A percentile compares a stretch with the other conserved stretches of the same genome.
These are phyloP conservation scores for Pythium scleroteichum DNA, from an alignment of 352 stramenopile species.

Conservation along the genomic window DNA sequence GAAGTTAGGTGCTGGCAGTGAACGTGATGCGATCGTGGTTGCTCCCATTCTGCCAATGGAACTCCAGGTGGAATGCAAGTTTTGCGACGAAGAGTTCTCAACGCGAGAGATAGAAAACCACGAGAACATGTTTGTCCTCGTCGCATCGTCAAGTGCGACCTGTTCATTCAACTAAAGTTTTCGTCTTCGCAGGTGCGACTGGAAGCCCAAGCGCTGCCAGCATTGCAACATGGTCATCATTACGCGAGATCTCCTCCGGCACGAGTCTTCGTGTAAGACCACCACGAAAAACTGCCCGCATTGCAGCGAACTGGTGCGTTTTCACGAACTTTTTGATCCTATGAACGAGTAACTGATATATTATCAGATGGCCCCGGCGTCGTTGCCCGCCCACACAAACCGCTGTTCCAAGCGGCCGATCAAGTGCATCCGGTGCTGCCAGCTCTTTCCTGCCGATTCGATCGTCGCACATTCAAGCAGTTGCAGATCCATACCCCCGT, in stretches of 20 bases:
- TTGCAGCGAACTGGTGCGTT: conserved; percentile 60
- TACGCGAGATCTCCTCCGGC: conserved; percentile 52
- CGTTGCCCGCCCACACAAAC: conserved; percentile 45
- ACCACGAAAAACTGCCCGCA: conserved; percentile 63
- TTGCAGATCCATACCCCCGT: conserved; percentile 55
- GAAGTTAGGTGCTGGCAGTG: no score
- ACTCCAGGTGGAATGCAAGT: conserved; percentile 66
- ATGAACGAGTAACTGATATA: no score
- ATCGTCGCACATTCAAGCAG: conserved; percentile 74
- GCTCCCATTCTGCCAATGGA: no score
- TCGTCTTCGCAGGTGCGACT: conserved; percentile 65
- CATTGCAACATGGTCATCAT: conserved; percentile 87
- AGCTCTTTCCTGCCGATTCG: conserved; percentile 70
- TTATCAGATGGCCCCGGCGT: conserved; percentile 51
- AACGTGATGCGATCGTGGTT: no score
- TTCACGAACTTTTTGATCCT: no score
- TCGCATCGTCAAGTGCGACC: not conserved
- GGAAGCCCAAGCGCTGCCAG: conserved; percentile 75
- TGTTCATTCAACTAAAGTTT: not conserved
- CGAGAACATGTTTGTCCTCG: conserved; percentile 50
- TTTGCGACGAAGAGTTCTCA: conserved; percentile 76
- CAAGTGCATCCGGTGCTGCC: conserved; percentile 82
- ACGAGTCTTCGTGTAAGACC: conserved; percentile 71
- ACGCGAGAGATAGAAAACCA: conserved; percentile 54
- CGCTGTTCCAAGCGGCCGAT: conserved; percentile 76